Conservation (phyloP, 139 green algal genomes). For the Haematococcus sp. region DNA sequence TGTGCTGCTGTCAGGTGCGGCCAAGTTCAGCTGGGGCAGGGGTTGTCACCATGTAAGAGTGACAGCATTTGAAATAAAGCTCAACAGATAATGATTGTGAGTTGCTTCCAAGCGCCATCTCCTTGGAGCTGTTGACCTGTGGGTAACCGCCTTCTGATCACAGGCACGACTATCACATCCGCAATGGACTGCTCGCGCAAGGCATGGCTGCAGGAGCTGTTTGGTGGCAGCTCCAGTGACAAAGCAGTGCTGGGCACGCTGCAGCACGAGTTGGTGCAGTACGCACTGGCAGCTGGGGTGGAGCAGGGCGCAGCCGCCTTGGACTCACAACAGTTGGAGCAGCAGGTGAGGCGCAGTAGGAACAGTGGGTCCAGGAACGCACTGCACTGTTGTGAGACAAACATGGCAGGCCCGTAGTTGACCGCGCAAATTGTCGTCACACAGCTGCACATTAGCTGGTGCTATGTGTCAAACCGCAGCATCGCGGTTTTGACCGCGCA, state of each 20-base stretch:
- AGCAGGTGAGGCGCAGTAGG: constrained; percentile 10
- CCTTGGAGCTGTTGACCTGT: no score
- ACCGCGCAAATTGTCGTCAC: constrained; percentile 1
- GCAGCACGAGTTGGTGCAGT: constrained; percentile 65
- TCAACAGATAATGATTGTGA: no score
- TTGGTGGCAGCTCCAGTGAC: constrained; percentile 30
- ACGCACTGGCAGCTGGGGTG: constrained; percentile 19
- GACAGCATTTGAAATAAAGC: no score
- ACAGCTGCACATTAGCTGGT: no score
- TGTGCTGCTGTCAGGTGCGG: constrained; percentile 66
- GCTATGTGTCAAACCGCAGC: no score
- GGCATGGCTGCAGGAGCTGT: constrained; percentile 69
- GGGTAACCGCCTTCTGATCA: no score
- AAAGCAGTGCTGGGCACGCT: constrained; percentile 54
- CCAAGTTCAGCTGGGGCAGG: no score
- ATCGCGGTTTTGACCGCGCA: no score
- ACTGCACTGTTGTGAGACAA: background rate
- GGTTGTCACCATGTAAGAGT: no score
- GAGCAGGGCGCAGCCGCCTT: constrained; percentile 2
- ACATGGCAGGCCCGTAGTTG: background rate
- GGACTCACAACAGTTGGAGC: constrained; percentile 8
- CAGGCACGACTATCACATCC: constrained; percentile 63
- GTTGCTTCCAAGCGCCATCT: no score
- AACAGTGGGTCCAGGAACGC: background rate
- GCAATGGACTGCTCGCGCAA: constrained; percentile 63